phyloP scores from a whole-genome alignment of 2,329 filamentous ascomycete genomes.

The Paecilomyces formosus region DNA sequence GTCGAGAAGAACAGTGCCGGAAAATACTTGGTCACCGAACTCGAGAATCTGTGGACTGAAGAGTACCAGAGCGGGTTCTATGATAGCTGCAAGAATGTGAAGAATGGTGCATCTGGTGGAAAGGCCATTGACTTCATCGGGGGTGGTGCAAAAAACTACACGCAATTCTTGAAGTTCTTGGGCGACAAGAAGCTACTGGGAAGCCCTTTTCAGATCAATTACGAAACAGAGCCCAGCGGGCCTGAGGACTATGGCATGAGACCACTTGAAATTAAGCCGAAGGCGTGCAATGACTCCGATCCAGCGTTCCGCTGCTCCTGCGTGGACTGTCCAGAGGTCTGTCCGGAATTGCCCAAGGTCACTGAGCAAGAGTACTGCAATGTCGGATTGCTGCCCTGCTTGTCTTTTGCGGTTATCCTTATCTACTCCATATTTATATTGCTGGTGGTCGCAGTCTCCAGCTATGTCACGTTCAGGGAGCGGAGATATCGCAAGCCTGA shows the following conservation, averaged over 20 bases:
- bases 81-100: conserved; percentile 97
- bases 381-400: conserved; percentile 81
- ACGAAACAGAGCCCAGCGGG: conserved; percentile 51
- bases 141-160: conserved; percentile 85
- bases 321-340: conserved; percentile 82
- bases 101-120: conserved; percentile 89
- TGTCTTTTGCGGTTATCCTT: conserved; percentile 87
- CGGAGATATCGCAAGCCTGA: conserved; percentile 71
- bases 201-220: conserved; percentile 98
- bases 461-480: conserved; percentile 67
- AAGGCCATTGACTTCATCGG: conserved; percentile 95
- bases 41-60: conserved; percentile 82
- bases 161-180: conserved; percentile 79
- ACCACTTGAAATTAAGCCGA: conserved; percentile 62
- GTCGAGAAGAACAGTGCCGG: conserved; percentile 49
- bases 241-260: conserved; percentile 63
- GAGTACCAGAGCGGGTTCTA: conserved; percentile 84
- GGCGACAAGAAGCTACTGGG: conserved; percentile 85
- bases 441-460: conserved; percentile 59
- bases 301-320: conserved; percentile 83
- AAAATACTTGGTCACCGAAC: conserved; percentile 69
- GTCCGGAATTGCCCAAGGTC: conserved; percentile 74
- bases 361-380: conserved; percentile 63
- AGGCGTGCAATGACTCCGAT: conserved; percentile 85
- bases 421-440: conserved; percentile 71